phyloP scores from a whole-genome alignment of 2,329 filamentous ascomycete species.

The Pseudonectria buxi region DNA sequence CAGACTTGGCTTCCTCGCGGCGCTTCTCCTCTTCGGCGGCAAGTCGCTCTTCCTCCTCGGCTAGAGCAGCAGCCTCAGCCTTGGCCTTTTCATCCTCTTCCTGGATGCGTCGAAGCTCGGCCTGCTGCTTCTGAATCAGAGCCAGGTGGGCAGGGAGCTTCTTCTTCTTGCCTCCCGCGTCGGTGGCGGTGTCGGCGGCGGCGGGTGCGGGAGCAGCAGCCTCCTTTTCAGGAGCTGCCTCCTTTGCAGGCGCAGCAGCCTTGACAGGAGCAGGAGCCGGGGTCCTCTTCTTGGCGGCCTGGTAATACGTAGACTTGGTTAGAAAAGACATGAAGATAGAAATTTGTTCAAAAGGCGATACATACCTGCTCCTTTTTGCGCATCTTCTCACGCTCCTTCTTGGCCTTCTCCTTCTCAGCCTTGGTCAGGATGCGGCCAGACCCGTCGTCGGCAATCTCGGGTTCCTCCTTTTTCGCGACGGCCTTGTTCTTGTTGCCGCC shows the following conservation, averaged over 20 bases:
- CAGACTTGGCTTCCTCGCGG: constrained; percentile 64
- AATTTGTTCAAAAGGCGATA: not conserved
- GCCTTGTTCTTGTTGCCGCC: constrained; percentile 41
- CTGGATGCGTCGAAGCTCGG: constrained; percentile 59
- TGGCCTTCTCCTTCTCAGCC: constrained; percentile 96
- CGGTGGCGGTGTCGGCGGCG: constrained; percentile 32
- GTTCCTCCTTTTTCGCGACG: constrained; percentile 36
- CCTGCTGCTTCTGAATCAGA: constrained; percentile 74
- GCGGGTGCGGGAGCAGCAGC: constrained; percentile 45
- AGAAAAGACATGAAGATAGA: constrained; percentile 5
- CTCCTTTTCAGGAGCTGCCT: constrained; percentile 48
- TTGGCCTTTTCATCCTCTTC: constrained; percentile 57
- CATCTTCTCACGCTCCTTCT: constrained; percentile 98
- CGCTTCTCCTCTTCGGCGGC: constrained; percentile 62
- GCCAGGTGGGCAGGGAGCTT: constrained; percentile 73
- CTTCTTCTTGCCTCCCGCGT: constrained; percentile 69
- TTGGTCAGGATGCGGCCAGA: constrained; percentile 78
- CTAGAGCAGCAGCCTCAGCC: constrained; percentile 58
- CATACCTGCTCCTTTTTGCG: constrained; percentile 92
- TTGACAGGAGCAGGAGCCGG: constrained; percentile 25
- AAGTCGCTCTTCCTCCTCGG: constrained; percentile 58
- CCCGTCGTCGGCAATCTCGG: constrained; percentile 46
- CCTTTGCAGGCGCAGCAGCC: constrained; percentile 28
- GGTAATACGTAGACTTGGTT: constrained; percentile 4
- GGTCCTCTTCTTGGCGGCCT: constrained; percentile 71